Base-by-base conservation (phyloP, 768 basidiomycete genomes). In the Boletus sensibilis region DNA sequence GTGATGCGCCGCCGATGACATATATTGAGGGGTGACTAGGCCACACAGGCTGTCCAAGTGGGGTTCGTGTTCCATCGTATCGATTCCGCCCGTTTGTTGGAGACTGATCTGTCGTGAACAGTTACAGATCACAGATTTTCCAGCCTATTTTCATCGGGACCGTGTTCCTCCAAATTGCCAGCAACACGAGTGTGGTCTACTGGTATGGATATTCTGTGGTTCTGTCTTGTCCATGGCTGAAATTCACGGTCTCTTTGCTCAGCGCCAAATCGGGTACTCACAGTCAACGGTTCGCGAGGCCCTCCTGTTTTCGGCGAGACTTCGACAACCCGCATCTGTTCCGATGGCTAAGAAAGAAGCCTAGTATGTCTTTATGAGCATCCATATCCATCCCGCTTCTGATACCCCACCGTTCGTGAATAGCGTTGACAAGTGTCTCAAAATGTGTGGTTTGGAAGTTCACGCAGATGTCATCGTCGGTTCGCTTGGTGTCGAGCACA, bases 201-300 rank as follows among this genome's bases (percentile, higher is more conserved):
- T 90, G 91, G 81, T 86, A 67, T 34, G 82, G 72, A 34, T 37
- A 18, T 75, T 88, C 9, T 86, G 84, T 62, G 71, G 78, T 9
- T 81, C 81, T 0, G 56, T 84, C 18, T 69, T 79, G 2, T 74
- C 79, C 12, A 77, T 86, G 78, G 75, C 86, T 35, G 81, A 82
- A 60, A 76, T 81, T 37, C 79, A 79, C 0, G 65, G 75, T 2
- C 72, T 79, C 13, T 81, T 79, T 59, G 46, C 64, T 21, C 79
- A 78, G 54, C 77, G 80, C 9, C 69, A 71, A 1, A 74, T 81
- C 34, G 78, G 91, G 92, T 62, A 87, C 85, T 0, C 93, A 94
- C 72, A 85, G 9, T 73, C 83, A 2, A 94, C 90, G 8, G 91
- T 94, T 14, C 82, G 89, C 27, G 90, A 94, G 65, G 90, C 92